Evolutionary conservation across 2,329 filamentous ascomycete species (phyloP), one percentile per base, ranked within the genome.

Genomic region (Aureobasidium namibiae): DNA sequence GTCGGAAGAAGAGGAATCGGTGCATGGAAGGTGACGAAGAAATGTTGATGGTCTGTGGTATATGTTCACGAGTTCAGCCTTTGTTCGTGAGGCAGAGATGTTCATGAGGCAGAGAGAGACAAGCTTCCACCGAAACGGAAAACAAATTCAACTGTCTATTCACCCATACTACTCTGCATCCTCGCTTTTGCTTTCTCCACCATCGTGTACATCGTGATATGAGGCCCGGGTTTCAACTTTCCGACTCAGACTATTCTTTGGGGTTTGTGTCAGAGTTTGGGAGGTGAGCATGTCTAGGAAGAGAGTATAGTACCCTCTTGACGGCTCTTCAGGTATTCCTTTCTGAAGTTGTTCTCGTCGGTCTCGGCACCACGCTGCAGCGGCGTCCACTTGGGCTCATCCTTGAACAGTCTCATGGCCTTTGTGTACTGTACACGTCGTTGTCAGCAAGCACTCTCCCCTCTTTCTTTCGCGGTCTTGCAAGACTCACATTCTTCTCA

Each of bases 341-440:
- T 83, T 61, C 94, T 84, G 72, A 86, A 88, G 56, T 80, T 75
- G 74, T 97, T 99, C 61, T 72, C 72, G 70, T 97, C 90, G 44
- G 96, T 82, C 50, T 92, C 88, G 4, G 78, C 75, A 7, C 82
- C 84, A 60, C 94, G 84, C 76, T 96, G 95, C 65, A 99, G 75
- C 14, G 94, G 89, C 36, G 91, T 97, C 94, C 94, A 99, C 76
- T 97, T 96, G 34, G 94, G 94, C 75, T 97, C 92, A 65, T 97
- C 94, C 77, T 97, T 92, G 82, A 97, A 99, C 54, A 99, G 80
- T 60, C 94, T 83, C 90, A 97, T 92, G 14, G 94, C 94, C 70
- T 95, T 89, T 65, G 96, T 90, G 70, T 92, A 96, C 92, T 96
- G 66, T 31, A 29, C 49, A 56, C 13, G n/a, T 21, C 13, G 4